Evolutionary conservation across 345 rosid species (phyloP).

Genomic region (Passiflora organensis): DNA sequence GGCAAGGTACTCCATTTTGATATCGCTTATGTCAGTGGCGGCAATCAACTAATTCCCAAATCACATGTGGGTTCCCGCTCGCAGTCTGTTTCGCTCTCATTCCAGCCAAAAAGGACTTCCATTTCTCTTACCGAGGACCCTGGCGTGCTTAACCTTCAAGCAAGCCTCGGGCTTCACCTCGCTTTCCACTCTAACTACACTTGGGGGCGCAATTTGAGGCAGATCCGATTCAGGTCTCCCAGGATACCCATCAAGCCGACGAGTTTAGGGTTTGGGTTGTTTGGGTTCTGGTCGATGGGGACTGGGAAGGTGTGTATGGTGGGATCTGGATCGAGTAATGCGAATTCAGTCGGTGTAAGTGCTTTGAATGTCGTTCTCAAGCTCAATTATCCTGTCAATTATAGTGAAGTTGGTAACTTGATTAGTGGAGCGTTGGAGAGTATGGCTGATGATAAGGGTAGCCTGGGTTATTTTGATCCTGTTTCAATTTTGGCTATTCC

Average conservation of each 20-base stretch:
- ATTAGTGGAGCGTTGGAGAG: constrained; percentile 61
- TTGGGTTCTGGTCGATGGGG: constrained; percentile 68
- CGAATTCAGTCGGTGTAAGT: constrained; percentile 27
- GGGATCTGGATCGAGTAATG: constrained; percentile 47
- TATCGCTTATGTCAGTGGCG: constrained; percentile 49
- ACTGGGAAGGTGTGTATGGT: constrained; percentile 81
- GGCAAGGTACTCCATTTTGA: constrained; percentile 25
- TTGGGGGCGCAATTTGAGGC: constrained; percentile 26
- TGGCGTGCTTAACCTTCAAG: constrained; percentile 9
- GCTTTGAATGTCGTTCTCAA: constrained; percentile 42
- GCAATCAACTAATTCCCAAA: constrained; percentile 30
- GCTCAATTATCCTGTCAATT: constrained; percentile 48
- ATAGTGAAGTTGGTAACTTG: constrained; percentile 47
- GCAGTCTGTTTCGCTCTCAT: constrained; percentile 13
- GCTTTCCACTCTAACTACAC: neutral
- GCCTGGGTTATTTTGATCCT: constrained; percentile 38
- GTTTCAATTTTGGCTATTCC: constrained; percentile 57
- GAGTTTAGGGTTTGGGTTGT: constrained; percentile 35
- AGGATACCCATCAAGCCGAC: constrained; percentile 32
- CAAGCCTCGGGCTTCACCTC: constrained; percentile 21
- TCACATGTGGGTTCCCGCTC: neutral
- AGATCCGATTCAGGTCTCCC: constrained; percentile 46
- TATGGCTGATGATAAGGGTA: constrained; percentile 19
- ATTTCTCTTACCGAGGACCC: constrained; percentile 27
- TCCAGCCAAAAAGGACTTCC: constrained; percentile 18